Evolutionary conservation across 1,284 basidiomycete genomes (phyloP).

Genomic region (Ceratobasidium sp.): DNA sequence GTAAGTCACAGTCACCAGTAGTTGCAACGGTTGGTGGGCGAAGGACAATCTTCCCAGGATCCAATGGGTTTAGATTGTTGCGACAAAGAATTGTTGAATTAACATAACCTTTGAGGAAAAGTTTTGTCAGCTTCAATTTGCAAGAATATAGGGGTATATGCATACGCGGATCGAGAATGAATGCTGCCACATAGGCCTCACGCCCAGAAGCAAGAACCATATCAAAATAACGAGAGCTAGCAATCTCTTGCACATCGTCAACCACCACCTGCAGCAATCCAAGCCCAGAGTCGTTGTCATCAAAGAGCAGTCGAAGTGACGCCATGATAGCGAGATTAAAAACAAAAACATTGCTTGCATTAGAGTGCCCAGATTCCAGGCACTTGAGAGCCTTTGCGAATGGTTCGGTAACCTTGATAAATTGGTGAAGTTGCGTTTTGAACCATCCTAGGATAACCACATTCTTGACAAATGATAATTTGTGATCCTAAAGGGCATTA

Average conservation of each 20-base stretch:
- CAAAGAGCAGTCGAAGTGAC: background rate
- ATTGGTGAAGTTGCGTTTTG: background rate
- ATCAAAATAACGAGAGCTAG: slow-evolving; percentile 5
- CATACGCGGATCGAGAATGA: slow-evolving; percentile 36
- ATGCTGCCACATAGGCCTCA: slow-evolving; percentile 32
- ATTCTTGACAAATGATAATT: background rate
- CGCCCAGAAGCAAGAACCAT: slow-evolving; percentile 31
- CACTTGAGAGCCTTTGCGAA: slow-evolving; percentile 36
- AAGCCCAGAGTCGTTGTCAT: slow-evolving; percentile 29
- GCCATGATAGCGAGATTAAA: slow-evolving; percentile 34
- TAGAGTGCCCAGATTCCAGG: slow-evolving; percentile 32
- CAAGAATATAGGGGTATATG: background rate
- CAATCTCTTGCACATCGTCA: background rate
- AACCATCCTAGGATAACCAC: background rate
- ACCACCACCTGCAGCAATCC: slow-evolving; percentile 4
- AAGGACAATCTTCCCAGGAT: background rate
- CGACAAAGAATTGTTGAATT: background rate
- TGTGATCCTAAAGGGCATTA: background rate
- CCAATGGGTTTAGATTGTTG: slow-evolving; percentile 2
- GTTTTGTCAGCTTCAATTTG: background rate
- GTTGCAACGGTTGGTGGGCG: background rate
- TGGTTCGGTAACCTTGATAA: slow-evolving; percentile 19
- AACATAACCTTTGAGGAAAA: background rate
- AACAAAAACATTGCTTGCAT: slow-evolving; percentile 33
- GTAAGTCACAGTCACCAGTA: background rate